These are phyloP conservation scores for Suillus brevipes DNA, from an alignment of 768 basidiomycete species.

Conservation along the genomic window DNA sequence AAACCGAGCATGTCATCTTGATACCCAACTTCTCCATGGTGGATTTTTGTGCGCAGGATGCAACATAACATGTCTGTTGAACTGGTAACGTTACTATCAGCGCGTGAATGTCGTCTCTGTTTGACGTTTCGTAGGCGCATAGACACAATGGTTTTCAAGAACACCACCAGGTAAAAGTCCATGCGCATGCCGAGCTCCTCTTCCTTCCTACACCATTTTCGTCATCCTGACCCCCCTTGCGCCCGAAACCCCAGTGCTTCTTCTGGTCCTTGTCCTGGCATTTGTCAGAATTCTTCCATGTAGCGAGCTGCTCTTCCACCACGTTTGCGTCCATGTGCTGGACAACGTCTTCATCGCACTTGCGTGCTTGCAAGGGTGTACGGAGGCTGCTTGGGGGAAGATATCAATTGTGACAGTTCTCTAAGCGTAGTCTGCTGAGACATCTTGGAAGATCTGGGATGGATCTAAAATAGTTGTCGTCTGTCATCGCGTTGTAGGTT, in stretches of 20 bases:
- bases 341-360: slow-evolving; percentile 99
- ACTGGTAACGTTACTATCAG: background rate
- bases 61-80: background rate
- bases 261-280: slow-evolving; percentile 46
- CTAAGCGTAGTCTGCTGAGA: slow-evolving; percentile 94
- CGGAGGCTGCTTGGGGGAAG: slow-evolving; percentile 91
- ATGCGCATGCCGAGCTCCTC: slow-evolving; percentile 88
- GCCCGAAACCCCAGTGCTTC: slow-evolving; percentile 85
- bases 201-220: slow-evolving; percentile 46
- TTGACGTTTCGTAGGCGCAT: slow-evolving; percentile 81
- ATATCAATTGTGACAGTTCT: slow-evolving; percentile 98
- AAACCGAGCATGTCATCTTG: too few relatives aligned
- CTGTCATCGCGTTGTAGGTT: slow-evolving; percentile 98
- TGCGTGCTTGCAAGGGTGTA: slow-evolving; percentile 98
- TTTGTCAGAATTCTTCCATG: slow-evolving; percentile 47
- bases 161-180: slow-evolving; percentile 96
- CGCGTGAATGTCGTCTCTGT: background rate
- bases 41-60: background rate
- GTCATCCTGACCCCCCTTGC: slow-evolving; percentile 55
- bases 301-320: slow-evolving; percentile 75
- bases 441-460: slow-evolving; percentile 71
- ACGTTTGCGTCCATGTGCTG: slow-evolving; percentile 94
- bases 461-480: slow-evolving; percentile 92
- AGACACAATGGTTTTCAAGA: slow-evolving; percentile 98
- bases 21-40: too few relatives aligned